Evolutionary conservation across 192 early-diverging fungal genomes (phyloP).

Genomic region (Pilaira anomala): DNA sequence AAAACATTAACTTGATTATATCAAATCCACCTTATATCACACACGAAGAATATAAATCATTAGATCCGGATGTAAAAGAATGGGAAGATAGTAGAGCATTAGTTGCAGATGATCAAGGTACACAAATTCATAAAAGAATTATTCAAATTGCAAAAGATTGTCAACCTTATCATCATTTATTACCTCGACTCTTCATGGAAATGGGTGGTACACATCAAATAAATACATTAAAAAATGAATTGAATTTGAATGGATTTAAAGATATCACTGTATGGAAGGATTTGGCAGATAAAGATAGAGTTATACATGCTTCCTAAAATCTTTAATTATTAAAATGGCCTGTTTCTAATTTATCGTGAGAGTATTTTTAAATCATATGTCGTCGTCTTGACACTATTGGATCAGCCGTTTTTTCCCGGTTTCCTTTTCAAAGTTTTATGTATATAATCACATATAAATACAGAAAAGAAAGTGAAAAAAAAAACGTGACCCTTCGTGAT

Average conservation of each 20-base stretch:
- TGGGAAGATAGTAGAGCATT: constrained; percentile 88
- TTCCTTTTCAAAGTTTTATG: not conserved
- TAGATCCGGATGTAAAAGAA: constrained; percentile 72
- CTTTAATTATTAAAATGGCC: too few relatives aligned
- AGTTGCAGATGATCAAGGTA: constrained; percentile 59
- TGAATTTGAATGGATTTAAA: constrained; percentile 55
- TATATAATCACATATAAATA: too few relatives aligned
- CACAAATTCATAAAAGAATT: constrained; percentile 57
- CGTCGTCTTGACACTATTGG: not conserved
- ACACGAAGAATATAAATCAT: constrained; percentile 53
- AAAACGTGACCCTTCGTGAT: not conserved
- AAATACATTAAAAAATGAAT: constrained; percentile 33
- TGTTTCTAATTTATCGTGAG: not conserved
- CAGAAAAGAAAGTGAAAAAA: constrained; percentile 4
- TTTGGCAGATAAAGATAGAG: constrained; percentile 64
- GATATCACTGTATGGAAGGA: constrained; percentile 75
- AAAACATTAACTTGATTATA: constrained; percentile 68
- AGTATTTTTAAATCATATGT: not conserved
- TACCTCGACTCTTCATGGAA: constrained; percentile 78
- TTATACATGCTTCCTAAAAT: constrained; percentile 53
- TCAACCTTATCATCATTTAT: not conserved
- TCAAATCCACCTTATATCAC: constrained; percentile 93
- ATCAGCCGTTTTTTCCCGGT: constrained; percentile 15
- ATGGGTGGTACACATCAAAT: constrained; percentile 79
- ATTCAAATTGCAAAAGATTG: constrained; percentile 25